Conservation (phyloP, 2,329 filamentous ascomycete genomes). For the Claviceps capensis region DNA sequence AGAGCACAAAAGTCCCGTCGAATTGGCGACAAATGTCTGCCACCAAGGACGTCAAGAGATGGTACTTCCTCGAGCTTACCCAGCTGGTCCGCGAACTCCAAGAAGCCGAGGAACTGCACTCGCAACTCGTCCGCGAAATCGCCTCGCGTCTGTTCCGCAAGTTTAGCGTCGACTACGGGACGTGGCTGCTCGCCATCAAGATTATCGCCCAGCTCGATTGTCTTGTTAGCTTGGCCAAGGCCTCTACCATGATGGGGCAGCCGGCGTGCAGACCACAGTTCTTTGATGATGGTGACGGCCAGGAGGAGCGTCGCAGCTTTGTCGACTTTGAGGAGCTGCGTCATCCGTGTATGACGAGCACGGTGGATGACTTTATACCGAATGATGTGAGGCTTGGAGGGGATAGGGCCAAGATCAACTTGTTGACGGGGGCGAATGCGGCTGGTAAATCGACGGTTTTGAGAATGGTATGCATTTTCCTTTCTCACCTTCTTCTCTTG, state of each 20-base stretch:
- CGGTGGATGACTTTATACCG: conserved; percentile 87
- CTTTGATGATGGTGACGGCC: conserved; percentile 38
- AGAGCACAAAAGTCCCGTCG: conserved; percentile 69
- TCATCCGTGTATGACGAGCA: conserved; percentile 86
- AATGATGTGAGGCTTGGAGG: conserved; percentile 87
- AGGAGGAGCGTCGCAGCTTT: conserved; percentile 54
- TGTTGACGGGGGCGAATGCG: conserved; percentile 91
- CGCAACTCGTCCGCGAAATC: conserved; percentile 80
- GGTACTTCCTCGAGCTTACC: conserved; percentile 78
- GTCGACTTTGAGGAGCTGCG: conserved; percentile 88
- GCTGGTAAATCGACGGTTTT: conserved; percentile 95
- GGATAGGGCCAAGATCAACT: conserved; percentile 64
- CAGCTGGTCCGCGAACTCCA: conserved; percentile 75
- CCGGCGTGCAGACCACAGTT: conserved; percentile 85
- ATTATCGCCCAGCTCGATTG: conserved; percentile 90
- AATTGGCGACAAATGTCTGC: conserved; percentile 95
- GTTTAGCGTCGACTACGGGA: conserved; percentile 75
- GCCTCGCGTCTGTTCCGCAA: conserved; percentile 69
- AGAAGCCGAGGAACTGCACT: conserved; percentile 87
- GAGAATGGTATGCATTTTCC: conserved; percentile 54
- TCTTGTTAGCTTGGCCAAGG: conserved; percentile 81
- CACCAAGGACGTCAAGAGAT: conserved; percentile 79
- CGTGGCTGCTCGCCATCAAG: conserved; percentile 81
- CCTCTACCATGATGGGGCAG: conserved; percentile 69
- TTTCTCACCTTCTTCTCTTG: not conserved